Percentiles rank a stretch among this genome's conserved stretches.
These are phyloP conservation scores for Nemania sp. DNA, from an alignment of 2,329 filamentous ascomycete species.

Conservation along the genomic window DNA sequence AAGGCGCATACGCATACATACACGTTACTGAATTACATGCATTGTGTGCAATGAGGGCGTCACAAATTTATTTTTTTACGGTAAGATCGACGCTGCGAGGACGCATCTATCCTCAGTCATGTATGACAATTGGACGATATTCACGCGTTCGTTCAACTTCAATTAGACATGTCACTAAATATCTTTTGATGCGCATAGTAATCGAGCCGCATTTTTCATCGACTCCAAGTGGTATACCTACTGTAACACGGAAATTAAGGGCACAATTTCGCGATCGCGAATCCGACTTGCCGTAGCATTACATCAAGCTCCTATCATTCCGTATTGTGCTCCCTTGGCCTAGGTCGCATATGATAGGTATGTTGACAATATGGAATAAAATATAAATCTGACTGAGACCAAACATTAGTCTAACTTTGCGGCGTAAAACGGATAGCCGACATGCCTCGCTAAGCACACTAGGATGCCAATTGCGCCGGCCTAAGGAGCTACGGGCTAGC, in stretches of 20 bases:
- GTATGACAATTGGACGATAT: not conserved
- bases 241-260: slow-evolving; percentile 8
- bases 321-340: not conserved
- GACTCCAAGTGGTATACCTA: not conserved
- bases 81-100: not conserved
- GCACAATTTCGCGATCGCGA: not conserved
- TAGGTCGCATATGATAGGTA: not conserved
- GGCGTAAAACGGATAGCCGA: not conserved
- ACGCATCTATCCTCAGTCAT: not conserved
- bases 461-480: not conserved
- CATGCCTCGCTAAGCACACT: not conserved
- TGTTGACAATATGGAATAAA: slow-evolving; percentile 1
- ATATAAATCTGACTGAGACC: slow-evolving; percentile 29
- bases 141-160: not conserved
- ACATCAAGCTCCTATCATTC: slow-evolving; percentile 28
- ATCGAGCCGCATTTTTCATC: not conserved
- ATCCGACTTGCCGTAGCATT: slow-evolving; percentile 11
- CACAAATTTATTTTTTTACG: not conserved
- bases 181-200: not conserved
- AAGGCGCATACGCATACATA: not conserved
- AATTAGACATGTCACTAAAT: not conserved
- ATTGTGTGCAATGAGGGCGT: slow-evolving; percentile 3
- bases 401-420: slow-evolving; percentile 15
- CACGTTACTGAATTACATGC: not conserved
- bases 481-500: not conserved